These are phyloP conservation scores for Claviceps purpurea DNA, from an alignment of 2,329 filamentous ascomycete genomes.

Conservation along the genomic window DNA sequence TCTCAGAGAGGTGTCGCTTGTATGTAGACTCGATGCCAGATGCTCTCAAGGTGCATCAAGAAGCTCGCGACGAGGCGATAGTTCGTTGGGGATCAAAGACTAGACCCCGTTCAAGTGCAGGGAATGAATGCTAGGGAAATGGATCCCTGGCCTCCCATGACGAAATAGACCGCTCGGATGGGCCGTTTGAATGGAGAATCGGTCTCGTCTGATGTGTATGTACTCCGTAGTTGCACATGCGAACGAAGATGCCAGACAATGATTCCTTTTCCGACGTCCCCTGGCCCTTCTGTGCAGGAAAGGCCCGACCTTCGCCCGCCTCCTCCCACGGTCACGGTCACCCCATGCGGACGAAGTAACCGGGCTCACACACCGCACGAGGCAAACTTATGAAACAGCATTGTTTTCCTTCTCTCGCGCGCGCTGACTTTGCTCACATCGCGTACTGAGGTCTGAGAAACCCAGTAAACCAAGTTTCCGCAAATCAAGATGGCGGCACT, in stretches of 20 bases:
- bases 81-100: no score
- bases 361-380: background rate
- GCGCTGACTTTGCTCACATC: background rate
- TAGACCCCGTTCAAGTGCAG: background rate
- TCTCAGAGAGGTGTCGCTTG: no score
- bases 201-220: background rate
- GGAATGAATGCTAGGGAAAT: background rate
- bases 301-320: background rate
- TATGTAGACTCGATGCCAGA: no score
- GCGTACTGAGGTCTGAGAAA: background rate
- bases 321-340: background rate
- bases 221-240: no score
- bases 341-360: background rate
- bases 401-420: background rate
- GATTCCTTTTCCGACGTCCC: background rate
- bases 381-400: background rate
- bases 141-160: background rate
- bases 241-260: no score
- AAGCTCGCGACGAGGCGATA: no score
- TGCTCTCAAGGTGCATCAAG: no score
- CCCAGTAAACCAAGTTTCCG: background rate
- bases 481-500: constrained; percentile 8
- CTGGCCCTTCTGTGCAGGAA: background rate
- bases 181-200: no score
- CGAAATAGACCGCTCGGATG: background rate